Conservation (phyloP, 208 protist genomes). For the Leishmania tarentolae region DNA sequence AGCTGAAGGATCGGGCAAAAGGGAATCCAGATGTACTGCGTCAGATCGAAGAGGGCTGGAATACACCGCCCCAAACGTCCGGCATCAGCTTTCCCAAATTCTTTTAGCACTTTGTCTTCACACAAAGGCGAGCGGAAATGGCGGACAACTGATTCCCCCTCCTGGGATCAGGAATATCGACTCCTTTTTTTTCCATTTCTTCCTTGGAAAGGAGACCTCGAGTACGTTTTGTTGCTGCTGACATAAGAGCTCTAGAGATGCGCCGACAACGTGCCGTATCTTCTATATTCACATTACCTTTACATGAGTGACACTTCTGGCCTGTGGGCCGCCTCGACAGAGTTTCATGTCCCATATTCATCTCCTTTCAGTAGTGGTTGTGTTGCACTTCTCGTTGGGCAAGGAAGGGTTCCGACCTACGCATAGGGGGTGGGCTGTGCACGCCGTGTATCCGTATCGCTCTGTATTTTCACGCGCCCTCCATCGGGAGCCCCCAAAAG, state of each 20-base stretch:
- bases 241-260: background rate
- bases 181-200: conserved; percentile 7
- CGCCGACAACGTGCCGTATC: background rate
- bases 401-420: background rate
- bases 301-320: background rate
- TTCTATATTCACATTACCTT: background rate
- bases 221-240: background rate
- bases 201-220: background rate
- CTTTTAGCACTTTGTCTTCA: conserved; percentile 24
- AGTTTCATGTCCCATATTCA: background rate
- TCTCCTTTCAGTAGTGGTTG: background rate
- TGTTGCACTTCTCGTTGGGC: background rate
- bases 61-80: conserved; percentile 41
- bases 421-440: background rate
- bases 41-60: conserved; percentile 80
- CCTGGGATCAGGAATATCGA: background rate
- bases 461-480: background rate
- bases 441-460: background rate
- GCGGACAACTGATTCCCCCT: background rate
- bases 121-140: background rate
- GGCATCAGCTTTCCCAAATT: conserved; percentile 47
- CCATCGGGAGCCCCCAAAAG: background rate
- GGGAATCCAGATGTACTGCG: conserved; percentile 54
- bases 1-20: conserved; percentile 71
- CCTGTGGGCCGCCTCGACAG: background rate